Conservation (phyloP, 2,329 filamentous ascomycete genomes). For the Pseudocercospora macadamiae region DNA sequence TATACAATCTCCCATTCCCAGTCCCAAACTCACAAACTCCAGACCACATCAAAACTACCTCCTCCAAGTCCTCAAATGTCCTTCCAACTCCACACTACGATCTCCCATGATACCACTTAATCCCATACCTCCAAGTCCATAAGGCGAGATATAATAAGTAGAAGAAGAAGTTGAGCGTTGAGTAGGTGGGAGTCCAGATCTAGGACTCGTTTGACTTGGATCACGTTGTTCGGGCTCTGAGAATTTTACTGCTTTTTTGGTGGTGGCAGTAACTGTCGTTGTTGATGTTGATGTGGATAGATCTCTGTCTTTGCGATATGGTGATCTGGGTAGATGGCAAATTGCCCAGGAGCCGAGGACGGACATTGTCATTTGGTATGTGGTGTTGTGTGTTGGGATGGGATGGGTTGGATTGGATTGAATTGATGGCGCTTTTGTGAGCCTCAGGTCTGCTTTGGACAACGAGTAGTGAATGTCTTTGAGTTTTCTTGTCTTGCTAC, state of each 20-base stretch:
- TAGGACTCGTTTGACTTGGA: neutral
- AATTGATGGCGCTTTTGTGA: too few relatives aligned
- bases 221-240: neutral
- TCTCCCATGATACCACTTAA: neutral
- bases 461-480: neutral
- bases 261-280: too few relatives aligned
- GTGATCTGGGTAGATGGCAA: slow-evolving; percentile 6
- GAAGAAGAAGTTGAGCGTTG: neutral
- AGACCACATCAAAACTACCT: too few relatives aligned
- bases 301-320: neutral
- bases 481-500: too few relatives aligned
- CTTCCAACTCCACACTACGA: neutral
- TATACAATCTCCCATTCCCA: neutral
- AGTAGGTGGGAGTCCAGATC: neutral
- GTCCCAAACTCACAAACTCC: neutral
- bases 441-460: too few relatives aligned
- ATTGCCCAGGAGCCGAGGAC: slow-evolving; percentile 8
- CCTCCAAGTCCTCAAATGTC: slow-evolving; percentile 9
- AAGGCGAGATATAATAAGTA: neutral
- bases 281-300: too few relatives aligned
- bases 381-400: neutral
- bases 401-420: neutral
- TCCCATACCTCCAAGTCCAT: neutral
- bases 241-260: neutral
- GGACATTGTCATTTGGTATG: neutral